Evolutionary conservation across 2,329 filamentous ascomycete genomes (phyloP), one percentile per base, ranked within the genome.

Genomic region (Epichloe glyceriae): DNA sequence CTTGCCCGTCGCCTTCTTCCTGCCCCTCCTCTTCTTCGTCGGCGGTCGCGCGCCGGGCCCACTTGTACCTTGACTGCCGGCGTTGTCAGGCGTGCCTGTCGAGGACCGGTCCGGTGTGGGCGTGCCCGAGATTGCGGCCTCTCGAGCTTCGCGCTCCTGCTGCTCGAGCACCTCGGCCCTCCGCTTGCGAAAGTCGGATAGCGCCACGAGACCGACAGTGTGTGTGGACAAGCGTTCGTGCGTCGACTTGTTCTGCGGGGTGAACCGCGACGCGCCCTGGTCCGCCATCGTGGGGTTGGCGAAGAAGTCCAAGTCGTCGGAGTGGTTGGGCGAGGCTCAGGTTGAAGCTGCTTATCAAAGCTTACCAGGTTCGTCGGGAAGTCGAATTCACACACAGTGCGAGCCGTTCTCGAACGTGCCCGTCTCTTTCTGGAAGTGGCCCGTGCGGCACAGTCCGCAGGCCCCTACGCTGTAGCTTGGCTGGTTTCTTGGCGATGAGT

Each of bases 121-220:
- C 52, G 68, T 65, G 57, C 63, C 64, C 50, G 68, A 65, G 50
- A 77, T 62, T 26, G 78, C 72, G 38, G 62, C 76, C 57, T 87
- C 85, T 61, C 83, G 81, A 12, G 80, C 83, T 61, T 93, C 88
- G 61, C 86, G 80, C 62, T 93, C 88, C 62, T 93, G 91, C 63
- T 88, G 83, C 66, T 96, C 91, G 46, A 95, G 73, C n/a, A 90
- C 88, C 68, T 96, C 88, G 59, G 89, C 90, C 67, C 91, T 88
- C 53, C 93, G 83, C 71, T 98, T 97, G 67, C 91, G 88, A 67
- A 95, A 97, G 64, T 97, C 93, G 57, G 87, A 88, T 42, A 96
- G 82, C 52, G 87, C 81, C 49, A 97, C 91, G 3, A 98, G 82
- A 40, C 93, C 93, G 57, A 96, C 89, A 0, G 88, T 95, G 62